Conservation (phyloP, 306 rosid genomes). For the Prunus campanulata region DNA sequence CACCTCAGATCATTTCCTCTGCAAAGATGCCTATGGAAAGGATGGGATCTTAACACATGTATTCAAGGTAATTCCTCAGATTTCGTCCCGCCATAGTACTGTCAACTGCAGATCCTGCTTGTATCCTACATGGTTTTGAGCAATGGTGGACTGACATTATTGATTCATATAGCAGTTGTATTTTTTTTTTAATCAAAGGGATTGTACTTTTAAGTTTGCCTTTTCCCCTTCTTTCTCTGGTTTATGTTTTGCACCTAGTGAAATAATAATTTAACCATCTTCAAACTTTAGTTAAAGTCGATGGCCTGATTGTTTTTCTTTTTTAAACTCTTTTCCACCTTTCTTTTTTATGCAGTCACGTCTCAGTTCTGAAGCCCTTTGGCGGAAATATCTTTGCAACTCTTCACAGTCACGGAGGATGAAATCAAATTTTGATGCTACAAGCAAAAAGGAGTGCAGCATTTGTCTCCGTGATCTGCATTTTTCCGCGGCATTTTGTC, state of each 20-base stretch:
- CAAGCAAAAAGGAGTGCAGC: constrained; percentile 66
- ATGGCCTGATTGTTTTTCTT: constrained; percentile 4
- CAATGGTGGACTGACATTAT: not conserved
- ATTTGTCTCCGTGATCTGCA: constrained; percentile 68
- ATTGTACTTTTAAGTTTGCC: not conserved
- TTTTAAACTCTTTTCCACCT: not conserved
- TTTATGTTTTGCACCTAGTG: not conserved
- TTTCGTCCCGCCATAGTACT: not conserved
- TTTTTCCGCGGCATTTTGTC: constrained; percentile 71
- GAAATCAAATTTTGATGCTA: constrained; percentile 42
- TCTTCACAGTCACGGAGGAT: constrained; percentile 44
- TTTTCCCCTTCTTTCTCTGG: not conserved
- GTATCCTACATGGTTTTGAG: constrained; percentile 1
- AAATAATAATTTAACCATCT: not conserved
- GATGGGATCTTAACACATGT: constrained; percentile 53
- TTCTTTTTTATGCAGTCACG: constrained; percentile 49
- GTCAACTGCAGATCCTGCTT: constrained; percentile 11
- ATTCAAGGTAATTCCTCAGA: constrained; percentile 45
- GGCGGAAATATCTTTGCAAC: constrained; percentile 59
- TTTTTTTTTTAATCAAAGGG: not conserved
- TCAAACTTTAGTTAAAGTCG: constrained; percentile 8
- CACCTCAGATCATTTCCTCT: constrained; percentile 36
- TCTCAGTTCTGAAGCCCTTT: constrained; percentile 46
- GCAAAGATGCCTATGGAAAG: constrained; percentile 50
- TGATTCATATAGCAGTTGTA: not conserved